Evolutionary conservation across 768 basidiomycete species (phyloP), one percentile per base, ranked within the genome.

Genomic region (Termitomyces heimii): DNA sequence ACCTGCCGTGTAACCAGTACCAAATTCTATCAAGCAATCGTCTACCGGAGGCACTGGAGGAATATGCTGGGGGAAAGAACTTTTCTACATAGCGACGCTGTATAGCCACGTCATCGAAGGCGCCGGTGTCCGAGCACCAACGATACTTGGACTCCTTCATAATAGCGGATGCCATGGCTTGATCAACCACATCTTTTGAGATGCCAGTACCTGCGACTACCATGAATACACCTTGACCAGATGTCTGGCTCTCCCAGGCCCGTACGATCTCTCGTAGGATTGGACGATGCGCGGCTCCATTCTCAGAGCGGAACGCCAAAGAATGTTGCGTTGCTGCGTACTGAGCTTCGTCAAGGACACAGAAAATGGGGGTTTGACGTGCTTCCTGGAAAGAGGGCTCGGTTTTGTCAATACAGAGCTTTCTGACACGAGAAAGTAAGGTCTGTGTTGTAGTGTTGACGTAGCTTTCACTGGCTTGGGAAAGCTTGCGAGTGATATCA

Each of bases 1-100:
- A 78, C 77, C 78, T 71, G 49, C 78, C 78, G 55, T 71, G 72
- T 22, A 80, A 51, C 78, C 78, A 80, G 61, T 77, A 75, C 71
- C 73, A 73, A 14, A 73, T 62, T 5, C 78, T 63, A 29, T 74
- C 70, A 44, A 73, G 50, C n/a, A 80, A 63, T 32, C 74, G 62
- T 18, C 56, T 55, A 6, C 75, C 75, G 1, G 66, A 54, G 3
- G 63, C 43, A 0, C 67, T 70, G 7, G 64, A 56, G 4, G 74
- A 51, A n/a, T 76, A 60, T 13, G 44, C 50, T 26, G 57, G 56
- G 0, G 76, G 76, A 14, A 79, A 62, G 58, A 75, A 78, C 53
- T 70, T 72, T 48, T 66, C 40, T 40, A 80, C 44, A 59, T 78
- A 80, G 10, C 55, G 63, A 16, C 61, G 64, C 50, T 78, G 76